Evolutionary conservation across 306 rosid species (phyloP).

Genomic region (Malus orientalis): DNA sequence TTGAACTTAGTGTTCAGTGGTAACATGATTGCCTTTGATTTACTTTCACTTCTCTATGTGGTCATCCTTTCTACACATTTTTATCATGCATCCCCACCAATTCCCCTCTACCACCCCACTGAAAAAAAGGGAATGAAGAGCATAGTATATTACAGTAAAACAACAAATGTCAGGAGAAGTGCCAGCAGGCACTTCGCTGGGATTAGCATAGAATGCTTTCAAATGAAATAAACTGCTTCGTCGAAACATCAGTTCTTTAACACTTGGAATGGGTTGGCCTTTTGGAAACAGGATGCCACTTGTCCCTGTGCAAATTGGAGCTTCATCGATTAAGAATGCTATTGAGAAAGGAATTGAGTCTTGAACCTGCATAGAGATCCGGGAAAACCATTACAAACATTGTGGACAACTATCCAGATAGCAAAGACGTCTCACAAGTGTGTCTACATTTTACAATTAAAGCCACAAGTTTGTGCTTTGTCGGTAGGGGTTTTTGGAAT

Average conservation of each 20-base stretch:
- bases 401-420: slow-evolving; percentile 6
- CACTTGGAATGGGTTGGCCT: slow-evolving; percentile 71
- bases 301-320: slow-evolving; percentile 40
- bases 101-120: not conserved
- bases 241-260: slow-evolving; percentile 42
- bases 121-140: not conserved
- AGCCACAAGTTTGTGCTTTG: not conserved
- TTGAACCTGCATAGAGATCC: slow-evolving; percentile 54
- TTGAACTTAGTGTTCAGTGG: not conserved
- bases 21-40: not conserved
- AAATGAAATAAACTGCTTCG: slow-evolving; percentile 49
- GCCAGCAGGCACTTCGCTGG: slow-evolving; percentile 57
- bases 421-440: not conserved
- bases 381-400: slow-evolving; percentile 10
- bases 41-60: not conserved
- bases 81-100: not conserved
- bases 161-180: slow-evolving; percentile 45
- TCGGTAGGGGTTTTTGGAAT: not conserved
- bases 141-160: slow-evolving; percentile 46
- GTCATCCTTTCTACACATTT: not conserved
- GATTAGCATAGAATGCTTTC: slow-evolving; percentile 67
- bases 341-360: slow-evolving; percentile 72
- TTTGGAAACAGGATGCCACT: slow-evolving; percentile 54
- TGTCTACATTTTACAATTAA: not conserved
- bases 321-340: slow-evolving; percentile 49